phyloP scores from a whole-genome alignment of 2,329 filamentous ascomycete genomes.

The Fusarium irregulare region DNA sequence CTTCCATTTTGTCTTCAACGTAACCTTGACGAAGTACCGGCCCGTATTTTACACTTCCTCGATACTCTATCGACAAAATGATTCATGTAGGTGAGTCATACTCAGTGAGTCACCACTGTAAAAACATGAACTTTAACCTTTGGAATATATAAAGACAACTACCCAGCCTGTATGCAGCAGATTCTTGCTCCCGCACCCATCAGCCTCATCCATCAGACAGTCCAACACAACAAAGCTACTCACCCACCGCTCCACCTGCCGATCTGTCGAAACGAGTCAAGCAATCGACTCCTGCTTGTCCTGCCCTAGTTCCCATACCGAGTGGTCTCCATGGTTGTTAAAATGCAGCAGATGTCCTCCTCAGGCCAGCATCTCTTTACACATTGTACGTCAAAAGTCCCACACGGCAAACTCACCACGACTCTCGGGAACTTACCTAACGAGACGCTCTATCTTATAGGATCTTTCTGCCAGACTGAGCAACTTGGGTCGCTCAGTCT shows the following conservation, averaged over 20 bases:
- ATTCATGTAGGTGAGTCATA: not conserved
- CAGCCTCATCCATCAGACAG: too few species aligned
- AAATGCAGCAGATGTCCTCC: too few species aligned
- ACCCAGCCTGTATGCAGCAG: not conserved
- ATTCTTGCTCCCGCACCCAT: too few species aligned
- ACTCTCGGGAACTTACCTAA: not conserved
- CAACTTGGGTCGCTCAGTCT: conserved; percentile 1
- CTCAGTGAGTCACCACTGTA: not conserved
- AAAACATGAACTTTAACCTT: not conserved
- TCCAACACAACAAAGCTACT: too few species aligned
- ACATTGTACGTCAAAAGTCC: not conserved
- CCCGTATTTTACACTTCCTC: not conserved
- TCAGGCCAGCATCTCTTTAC: too few species aligned
- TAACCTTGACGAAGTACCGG: not conserved
- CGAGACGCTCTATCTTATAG: not conserved
- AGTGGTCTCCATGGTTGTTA: too few species aligned
- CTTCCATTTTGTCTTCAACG: not conserved
- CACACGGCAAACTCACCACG: not conserved
- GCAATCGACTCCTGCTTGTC: too few species aligned
- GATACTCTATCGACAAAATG: not conserved
- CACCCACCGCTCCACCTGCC: too few species aligned
- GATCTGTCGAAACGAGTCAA: too few species aligned
- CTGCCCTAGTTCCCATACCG: too few species aligned
- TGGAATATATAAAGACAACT: not conserved
- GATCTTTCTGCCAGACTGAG: not conserved